A percentile compares a stretch with the other conserved stretches of the same genome.
Evolutionary conservation across 1,139 yeast species (phyloP).

Genomic region (Blastobotrys petasosporus): DNA sequence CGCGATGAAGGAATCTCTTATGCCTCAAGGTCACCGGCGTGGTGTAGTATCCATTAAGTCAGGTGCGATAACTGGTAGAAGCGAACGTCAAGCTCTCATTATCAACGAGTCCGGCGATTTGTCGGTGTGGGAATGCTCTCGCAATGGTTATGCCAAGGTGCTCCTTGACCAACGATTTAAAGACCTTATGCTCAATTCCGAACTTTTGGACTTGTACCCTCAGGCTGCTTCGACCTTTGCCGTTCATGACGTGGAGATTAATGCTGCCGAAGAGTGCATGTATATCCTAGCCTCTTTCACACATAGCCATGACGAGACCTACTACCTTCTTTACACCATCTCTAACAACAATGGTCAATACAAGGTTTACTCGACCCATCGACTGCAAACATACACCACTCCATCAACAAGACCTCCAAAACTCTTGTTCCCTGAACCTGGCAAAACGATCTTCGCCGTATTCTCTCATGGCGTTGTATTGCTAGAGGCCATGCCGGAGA

Average conservation of each 20-base stretch:
- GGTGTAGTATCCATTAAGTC: slow-evolving; percentile 58
- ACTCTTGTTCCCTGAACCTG: slow-evolving; percentile 55
- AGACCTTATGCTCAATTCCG: slow-evolving; percentile 33
- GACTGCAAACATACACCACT: slow-evolving; percentile 40
- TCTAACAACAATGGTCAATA: slow-evolving; percentile 50
- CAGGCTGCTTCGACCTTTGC: slow-evolving; percentile 37
- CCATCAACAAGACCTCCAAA: slow-evolving; percentile 41
- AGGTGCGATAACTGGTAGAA: slow-evolving; percentile 51
- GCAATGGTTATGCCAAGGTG: slow-evolving; percentile 39
- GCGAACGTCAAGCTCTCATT: slow-evolving; percentile 41
- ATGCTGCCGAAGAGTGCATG: slow-evolving; percentile 38
- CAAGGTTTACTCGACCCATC: slow-evolving; percentile 56
- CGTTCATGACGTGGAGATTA: slow-evolving; percentile 47
- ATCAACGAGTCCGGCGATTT: slow-evolving; percentile 41
- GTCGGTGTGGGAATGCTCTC: slow-evolving; percentile 44
- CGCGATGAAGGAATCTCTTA: slow-evolving; percentile 27
- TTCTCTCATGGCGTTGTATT: slow-evolving; percentile 58
- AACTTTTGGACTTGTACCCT: slow-evolving; percentile 41
- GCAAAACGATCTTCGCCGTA: slow-evolving; percentile 57
- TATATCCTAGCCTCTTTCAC: slow-evolving; percentile 46
- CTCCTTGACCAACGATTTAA: slow-evolving; percentile 35
- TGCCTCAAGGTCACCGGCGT: slow-evolving; percentile 31
- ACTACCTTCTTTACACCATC: slow-evolving; percentile 51
- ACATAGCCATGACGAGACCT: slow-evolving; percentile 30
- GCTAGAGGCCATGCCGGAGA: slow-evolving; percentile 52